Conservation (phyloP, 495 filamentous ascomycete genomes). For the Acidiella bohemica region DNA sequence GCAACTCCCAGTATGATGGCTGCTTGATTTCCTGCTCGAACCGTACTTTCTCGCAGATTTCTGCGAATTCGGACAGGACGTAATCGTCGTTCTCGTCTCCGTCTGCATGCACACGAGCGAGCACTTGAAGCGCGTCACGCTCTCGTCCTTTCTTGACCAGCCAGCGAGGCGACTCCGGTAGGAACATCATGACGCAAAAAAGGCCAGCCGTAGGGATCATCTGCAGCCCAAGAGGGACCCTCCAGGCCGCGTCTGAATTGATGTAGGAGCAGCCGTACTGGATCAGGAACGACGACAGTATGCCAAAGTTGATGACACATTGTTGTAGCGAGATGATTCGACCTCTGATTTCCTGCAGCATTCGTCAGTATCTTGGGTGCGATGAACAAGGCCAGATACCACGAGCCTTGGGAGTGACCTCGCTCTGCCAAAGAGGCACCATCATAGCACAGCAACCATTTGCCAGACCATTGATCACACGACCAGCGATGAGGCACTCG, state of each 20-base stretch:
- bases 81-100: no score
- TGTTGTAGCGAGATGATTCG: slow-evolving; percentile 22
- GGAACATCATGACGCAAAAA: slow-evolving; percentile 16
- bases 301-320: slow-evolving; percentile 22
- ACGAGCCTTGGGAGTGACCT: no score
- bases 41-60: no score
- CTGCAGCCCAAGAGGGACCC: slow-evolving; percentile 24
- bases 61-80: no score
- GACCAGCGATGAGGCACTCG: no score
- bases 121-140: slow-evolving; percentile 3
- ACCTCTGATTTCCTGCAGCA: slow-evolving; percentile 24
- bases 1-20: no score
- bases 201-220: slow-evolving; percentile 21
- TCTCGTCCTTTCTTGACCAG: slow-evolving; percentile 10
- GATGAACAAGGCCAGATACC: no score
- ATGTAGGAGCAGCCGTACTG: slow-evolving; percentile 23
- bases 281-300: slow-evolving; percentile 25
- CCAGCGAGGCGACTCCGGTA: slow-evolving; percentile 25
- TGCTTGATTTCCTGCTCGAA: no score
- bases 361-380: no score
- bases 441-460: slow-evolving; percentile 26
- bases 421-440: slow-evolving; percentile 24
- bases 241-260: slow-evolving; percentile 17
- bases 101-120: slow-evolving; percentile 17
- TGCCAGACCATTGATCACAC: slow-evolving; percentile 27